Conservation (phyloP, 441 rosid genomes). For the Omphalea diandra region DNA sequence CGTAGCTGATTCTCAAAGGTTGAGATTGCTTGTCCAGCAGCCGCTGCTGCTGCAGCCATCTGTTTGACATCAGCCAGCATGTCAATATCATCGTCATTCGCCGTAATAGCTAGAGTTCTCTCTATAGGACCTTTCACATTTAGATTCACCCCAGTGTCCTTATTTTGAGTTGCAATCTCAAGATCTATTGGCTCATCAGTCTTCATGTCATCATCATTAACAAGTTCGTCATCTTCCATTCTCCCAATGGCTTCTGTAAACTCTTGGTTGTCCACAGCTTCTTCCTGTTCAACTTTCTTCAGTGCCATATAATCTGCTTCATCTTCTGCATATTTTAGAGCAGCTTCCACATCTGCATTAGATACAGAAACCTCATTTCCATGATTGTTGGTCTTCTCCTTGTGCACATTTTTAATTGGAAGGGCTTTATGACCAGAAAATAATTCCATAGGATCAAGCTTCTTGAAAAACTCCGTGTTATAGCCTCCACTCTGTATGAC, state of each 20-base stretch:
- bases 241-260: conserved; percentile 91
- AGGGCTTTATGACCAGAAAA: conserved; percentile 82
- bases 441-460: conserved; percentile 98
- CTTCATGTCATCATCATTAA: conserved; percentile 81
- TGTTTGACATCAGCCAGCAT: conserved; percentile 95
- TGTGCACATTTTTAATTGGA: conserved; percentile 51
- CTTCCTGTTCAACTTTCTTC: conserved; percentile 98
- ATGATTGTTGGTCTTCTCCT: conserved; percentile 47
- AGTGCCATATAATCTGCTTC: conserved; percentile 99
- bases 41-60: conserved; percentile 96
- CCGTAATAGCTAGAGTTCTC: conserved; percentile 51
- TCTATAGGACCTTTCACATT: conserved; percentile 44
- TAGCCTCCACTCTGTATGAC: conserved; percentile 98
- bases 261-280: conserved; percentile 99
- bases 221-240: conserved; percentile 89
- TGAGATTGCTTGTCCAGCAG: conserved; percentile 88
- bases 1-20: conserved; percentile 89
- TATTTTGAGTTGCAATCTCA: conserved; percentile 37
- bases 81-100: conserved; percentile 82
- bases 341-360: conserved; percentile 98
- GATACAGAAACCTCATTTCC: conserved; percentile 67
- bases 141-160: conserved; percentile 40
- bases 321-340: conserved; percentile 95
- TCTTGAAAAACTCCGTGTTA: conserved; percentile 98
- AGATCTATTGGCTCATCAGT: conserved; percentile 74